A percentile compares a stretch with the other conserved stretches of the same genome.
Conservation (phyloP, 1,139 yeast species). For the Sugiyamaella sp. region DNA sequence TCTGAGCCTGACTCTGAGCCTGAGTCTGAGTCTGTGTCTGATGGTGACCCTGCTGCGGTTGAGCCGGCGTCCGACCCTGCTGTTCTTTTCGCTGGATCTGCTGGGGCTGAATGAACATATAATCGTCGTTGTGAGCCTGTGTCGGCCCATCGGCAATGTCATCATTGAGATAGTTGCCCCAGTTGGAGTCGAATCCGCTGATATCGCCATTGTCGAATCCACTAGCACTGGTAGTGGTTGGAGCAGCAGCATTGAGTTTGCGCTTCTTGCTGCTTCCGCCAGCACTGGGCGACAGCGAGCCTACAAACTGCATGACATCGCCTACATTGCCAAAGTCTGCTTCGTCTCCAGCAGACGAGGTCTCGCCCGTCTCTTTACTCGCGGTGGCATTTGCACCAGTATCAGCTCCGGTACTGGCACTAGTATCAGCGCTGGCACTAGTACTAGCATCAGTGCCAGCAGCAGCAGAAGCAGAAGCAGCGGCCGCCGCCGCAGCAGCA, state of each 20-base stretch:
- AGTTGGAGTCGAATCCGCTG: conserved; percentile 22
- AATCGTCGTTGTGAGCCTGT: conserved; percentile 21
- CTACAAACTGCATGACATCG: conserved; percentile 27
- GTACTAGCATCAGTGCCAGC: background rate
- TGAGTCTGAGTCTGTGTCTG: too few relatives aligned
- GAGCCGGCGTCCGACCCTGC: background rate
- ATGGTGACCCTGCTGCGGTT: background rate
- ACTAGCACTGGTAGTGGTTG: conserved; percentile 15
- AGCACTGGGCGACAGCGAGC: conserved; percentile 18
- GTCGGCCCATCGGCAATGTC: conserved; percentile 24
- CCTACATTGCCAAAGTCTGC: conserved; percentile 17
- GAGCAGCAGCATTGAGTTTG: conserved; percentile 15
- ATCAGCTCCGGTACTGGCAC: conserved; percentile 11
- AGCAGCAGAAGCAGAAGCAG: conserved; percentile 4
- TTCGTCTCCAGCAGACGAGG: too few relatives aligned
- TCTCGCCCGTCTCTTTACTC: conserved; percentile 27
- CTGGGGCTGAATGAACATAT: conserved; percentile 19
- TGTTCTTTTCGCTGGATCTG: conserved; percentile 9
- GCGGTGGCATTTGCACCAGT: conserved; percentile 25
- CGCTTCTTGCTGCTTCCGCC: conserved; percentile 23
- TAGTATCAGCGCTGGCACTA: too few relatives aligned
- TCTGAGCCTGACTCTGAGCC: background rate
- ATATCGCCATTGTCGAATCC: conserved; percentile 20
- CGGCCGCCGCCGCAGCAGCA: conserved; percentile 25
- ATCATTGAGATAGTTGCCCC: conserved; percentile 33